Evolutionary conservation across 2,329 filamentous ascomycete genomes (phyloP).

Genomic region (Phyllosticta paracitricarpa): DNA sequence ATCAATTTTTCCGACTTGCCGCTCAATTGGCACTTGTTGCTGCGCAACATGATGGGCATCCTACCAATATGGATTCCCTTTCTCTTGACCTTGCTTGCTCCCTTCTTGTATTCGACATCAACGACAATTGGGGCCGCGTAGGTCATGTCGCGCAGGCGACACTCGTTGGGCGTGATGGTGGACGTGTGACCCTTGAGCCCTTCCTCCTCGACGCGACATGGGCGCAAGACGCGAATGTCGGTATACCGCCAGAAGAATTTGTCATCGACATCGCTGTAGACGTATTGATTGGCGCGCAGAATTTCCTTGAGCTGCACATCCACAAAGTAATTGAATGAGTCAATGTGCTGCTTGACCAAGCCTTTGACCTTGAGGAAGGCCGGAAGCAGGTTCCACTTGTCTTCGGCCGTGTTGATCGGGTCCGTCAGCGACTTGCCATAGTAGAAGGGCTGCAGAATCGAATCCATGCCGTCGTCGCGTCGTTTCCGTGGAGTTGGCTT

Average conservation of each 20-base stretch:
- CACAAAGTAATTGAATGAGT: slow-evolving; percentile 98
- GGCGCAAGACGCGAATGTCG: slow-evolving; percentile 77
- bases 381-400: slow-evolving; percentile 95
- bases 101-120: slow-evolving; percentile 82
- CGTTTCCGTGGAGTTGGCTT: slow-evolving; percentile 15
- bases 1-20: slow-evolving; percentile 80
- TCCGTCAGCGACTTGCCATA: slow-evolving; percentile 58
- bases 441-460: slow-evolving; percentile 60
- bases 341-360: slow-evolving; percentile 92
- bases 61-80: slow-evolving; percentile 71
- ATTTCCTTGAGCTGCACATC: slow-evolving; percentile 97
- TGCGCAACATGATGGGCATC: slow-evolving; percentile 94
- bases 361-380: slow-evolving; percentile 98
- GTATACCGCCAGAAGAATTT: slow-evolving; percentile 87
- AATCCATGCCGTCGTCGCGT: slow-evolving; percentile 46
- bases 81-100: slow-evolving; percentile 63
- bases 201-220: slow-evolving; percentile 68
- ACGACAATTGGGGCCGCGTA: slow-evolving; percentile 92
- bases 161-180: slow-evolving; percentile 84
- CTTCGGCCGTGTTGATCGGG: slow-evolving; percentile 60
- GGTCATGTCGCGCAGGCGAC: slow-evolving; percentile 91
- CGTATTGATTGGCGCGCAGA: slow-evolving; percentile 76
- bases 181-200: slow-evolving; percentile 41
- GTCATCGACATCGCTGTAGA: slow-evolving; percentile 85
- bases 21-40: slow-evolving; percentile 80